Base-by-base conservation (phyloP, 1,139 yeast species). In the Candida sanyaensis region DNA sequence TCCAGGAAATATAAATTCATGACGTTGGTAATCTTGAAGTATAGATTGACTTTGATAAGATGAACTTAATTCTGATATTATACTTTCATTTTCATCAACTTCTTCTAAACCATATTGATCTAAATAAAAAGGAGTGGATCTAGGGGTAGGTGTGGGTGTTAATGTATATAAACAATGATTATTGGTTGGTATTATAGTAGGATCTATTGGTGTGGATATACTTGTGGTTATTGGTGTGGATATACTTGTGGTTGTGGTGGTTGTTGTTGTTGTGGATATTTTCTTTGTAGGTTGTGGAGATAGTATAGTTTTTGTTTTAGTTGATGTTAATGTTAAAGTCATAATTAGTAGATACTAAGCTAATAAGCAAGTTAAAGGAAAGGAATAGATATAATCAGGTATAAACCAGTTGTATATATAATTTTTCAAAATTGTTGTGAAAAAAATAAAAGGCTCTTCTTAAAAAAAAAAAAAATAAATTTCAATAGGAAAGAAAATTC, bases 281-380 rank as follows among this genome's bases (percentile, higher is more conserved):
- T 31, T 41, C 45, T 41, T 50, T 3, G 51, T 44, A 10, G 54
- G 54, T 41, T 47, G 50, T n/a, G 54, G 52, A 8, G 54, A 46
- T 32, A 49, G 8, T 42, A 28, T 37, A 5, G 30, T 21, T 30
- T 29, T 38, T 11, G 31, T 30, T 11, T 39, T 27, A 10, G 27
- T 13, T 23, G 11, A 4, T 6, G 21, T 32, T 11, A 37, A n/a
- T 17, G 38, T 17, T 11, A 11, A 17, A 21, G 37, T 24, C 39
- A 36, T 36, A 9, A n/a, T 24, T 11, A 36, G 28, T 26, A 26
- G 5, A 6, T 26, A 17, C 21, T 17, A 17, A 2, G 21, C 21
- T 17, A 17, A 17, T 17, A 17, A 17, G 3, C 21, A 17, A 17
- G 21, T 17, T 17, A 17, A 17, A 17, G 21, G 21, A 17, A 17